phyloP scores from a whole-genome alignment of 1,284 basidiomycete genomes.

The Paramarasmius palmivorus region DNA sequence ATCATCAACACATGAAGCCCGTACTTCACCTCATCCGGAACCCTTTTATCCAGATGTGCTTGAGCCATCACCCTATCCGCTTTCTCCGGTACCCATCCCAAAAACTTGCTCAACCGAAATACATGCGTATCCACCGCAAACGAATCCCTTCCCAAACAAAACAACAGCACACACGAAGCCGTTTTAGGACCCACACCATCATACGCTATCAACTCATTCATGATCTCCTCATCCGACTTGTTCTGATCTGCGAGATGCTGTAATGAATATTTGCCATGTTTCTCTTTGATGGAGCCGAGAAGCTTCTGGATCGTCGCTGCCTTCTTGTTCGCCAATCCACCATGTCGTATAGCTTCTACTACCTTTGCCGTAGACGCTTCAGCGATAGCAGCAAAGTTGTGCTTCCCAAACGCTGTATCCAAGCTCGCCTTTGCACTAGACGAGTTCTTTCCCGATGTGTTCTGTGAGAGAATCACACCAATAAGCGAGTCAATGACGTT shows the following conservation, averaged over 20 bases:
- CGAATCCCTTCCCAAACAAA: constrained; percentile 70
- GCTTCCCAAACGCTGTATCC: constrained; percentile 58
- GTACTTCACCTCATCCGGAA: constrained; percentile 69
- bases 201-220: constrained; percentile 69
- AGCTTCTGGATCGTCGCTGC: constrained; percentile 66
- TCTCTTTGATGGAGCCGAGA: constrained; percentile 48
- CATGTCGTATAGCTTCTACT: constrained; percentile 63
- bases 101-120: constrained; percentile 60
- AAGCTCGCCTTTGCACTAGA: constrained; percentile 62
- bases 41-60: constrained; percentile 65
- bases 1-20: constrained; percentile 74
- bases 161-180: constrained; percentile 76
- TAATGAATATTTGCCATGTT: constrained; percentile 56
- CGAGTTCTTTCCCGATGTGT: constrained; percentile 67
- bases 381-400: constrained; percentile 63
- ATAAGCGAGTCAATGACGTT: constrained; percentile 75
- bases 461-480: constrained; percentile 74
- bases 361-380: constrained; percentile 50
- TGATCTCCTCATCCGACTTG: constrained; percentile 57
- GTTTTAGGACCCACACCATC: constrained; percentile 80
- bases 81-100: constrained; percentile 69
- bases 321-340: constrained; percentile 78
- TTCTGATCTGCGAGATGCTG: constrained; percentile 48
- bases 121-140: constrained; percentile 84
- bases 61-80: constrained; percentile 68